Conservation (phyloP, 2,329 filamentous ascomycete genomes). For the Trichoderma gracile region DNA sequence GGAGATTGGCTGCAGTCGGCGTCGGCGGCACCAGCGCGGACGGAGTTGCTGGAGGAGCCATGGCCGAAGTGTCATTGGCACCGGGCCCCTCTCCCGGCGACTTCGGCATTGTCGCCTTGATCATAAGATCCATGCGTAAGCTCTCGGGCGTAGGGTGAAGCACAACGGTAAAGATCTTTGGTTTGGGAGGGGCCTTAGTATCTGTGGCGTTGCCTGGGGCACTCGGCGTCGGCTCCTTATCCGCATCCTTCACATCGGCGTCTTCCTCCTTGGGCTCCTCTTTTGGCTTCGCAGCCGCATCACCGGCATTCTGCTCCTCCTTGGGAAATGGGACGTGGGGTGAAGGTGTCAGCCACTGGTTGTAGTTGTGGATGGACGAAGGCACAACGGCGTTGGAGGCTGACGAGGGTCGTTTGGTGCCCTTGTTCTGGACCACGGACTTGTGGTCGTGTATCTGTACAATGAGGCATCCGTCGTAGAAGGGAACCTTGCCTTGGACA, state of each 20-base stretch:
- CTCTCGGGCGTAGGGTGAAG: slow-evolving; percentile 81
- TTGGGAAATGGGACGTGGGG: slow-evolving; percentile 76
- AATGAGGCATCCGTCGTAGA: slow-evolving; percentile 94
- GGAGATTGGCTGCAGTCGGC: slow-evolving; percentile 60
- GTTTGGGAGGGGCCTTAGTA: slow-evolving; percentile 48
- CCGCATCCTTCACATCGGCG: slow-evolving; percentile 53
- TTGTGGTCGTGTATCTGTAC: slow-evolving; percentile 92
- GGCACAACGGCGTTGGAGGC: slow-evolving; percentile 63
- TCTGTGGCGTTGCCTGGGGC: slow-evolving; percentile 48
- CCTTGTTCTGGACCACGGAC: slow-evolving; percentile 59
- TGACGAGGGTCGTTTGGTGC: slow-evolving; percentile 51
- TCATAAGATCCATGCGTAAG: slow-evolving; percentile 70
- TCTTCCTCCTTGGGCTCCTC: slow-evolving; percentile 39
- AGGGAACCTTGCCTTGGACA: slow-evolving; percentile 67
- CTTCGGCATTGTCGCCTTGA: slow-evolving; percentile 72
- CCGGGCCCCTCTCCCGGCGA: slow-evolving; percentile 39
- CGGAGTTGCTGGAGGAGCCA: slow-evolving; percentile 68
- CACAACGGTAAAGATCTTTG: slow-evolving; percentile 73
- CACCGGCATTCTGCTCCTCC: slow-evolving; percentile 47
- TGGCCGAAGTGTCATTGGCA: slow-evolving; percentile 42
- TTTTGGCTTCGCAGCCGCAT: slow-evolving; percentile 34
- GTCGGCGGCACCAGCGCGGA: slow-evolving; percentile 60
- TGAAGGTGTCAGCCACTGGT: slow-evolving; percentile 85
- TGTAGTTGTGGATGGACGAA: slow-evolving; percentile 91
- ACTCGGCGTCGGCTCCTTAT: slow-evolving; percentile 54